Conservation (phyloP, 257 asterid genomes). For the Verbascum thapsus region DNA sequence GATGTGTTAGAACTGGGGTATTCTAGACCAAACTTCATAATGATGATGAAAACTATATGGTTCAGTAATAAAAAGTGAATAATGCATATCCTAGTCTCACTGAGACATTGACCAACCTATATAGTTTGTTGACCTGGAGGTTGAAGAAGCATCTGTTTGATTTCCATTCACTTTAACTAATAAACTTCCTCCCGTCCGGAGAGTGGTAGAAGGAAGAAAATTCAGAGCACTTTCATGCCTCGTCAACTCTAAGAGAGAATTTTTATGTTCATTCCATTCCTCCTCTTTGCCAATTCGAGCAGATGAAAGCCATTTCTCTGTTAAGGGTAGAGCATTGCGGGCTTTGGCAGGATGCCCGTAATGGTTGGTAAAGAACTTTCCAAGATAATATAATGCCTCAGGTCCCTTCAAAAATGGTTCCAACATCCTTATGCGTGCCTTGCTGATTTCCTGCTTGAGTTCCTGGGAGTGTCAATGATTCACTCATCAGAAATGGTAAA, state of each 20-base stretch:
- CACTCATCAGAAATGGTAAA: neutral
- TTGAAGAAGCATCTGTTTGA: conserved; percentile 28
- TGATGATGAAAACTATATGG: too few species aligned
- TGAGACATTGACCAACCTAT: conserved; percentile 34
- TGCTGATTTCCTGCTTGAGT: conserved; percentile 62
- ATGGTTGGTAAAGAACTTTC: conserved; percentile 49
- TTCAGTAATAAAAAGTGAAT: neutral
- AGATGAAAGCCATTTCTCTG: conserved; percentile 53
- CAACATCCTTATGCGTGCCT: conserved; percentile 55
- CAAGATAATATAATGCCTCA: conserved; percentile 52
- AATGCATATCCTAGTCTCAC: neutral
- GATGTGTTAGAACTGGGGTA: neutral
- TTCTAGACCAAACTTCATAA: conserved; percentile 1
- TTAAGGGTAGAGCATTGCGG: conserved; percentile 43
- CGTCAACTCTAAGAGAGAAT: conserved; percentile 31
- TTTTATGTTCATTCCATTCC: conserved; percentile 57
- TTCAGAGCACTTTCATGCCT: conserved; percentile 32
- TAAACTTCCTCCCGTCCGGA: conserved; percentile 56
- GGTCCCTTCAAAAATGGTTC: conserved; percentile 63
- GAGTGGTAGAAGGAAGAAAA: conserved; percentile 47
- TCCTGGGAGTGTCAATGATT: conserved; percentile 34
- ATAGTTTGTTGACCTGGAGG: conserved; percentile 28
- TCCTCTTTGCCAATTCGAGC: conserved; percentile 40
- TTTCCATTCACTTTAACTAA: conserved; percentile 32
- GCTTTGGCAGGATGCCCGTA: conserved; percentile 58